These are phyloP conservation scores for Saccharomycopsis capsularis DNA, from an alignment of 805 yeast genomes.

Conservation along the genomic window DNA sequence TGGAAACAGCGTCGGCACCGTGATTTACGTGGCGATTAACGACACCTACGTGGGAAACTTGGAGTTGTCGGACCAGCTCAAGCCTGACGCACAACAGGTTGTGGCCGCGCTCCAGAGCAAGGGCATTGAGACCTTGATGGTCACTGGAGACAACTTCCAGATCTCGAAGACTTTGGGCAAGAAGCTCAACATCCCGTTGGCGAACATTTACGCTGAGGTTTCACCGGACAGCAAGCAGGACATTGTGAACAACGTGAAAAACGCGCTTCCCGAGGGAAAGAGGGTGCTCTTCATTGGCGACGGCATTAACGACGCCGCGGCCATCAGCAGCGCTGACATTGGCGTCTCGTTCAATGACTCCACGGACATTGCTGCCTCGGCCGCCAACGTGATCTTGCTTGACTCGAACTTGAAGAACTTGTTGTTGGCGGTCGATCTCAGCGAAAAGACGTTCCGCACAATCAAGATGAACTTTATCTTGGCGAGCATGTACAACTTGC, in stretches of 20 bases:
- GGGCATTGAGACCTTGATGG: conserved; percentile 68
- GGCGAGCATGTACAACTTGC: conserved; percentile 76
- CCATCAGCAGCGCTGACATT: conserved; percentile 77
- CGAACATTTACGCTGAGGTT: conserved; percentile 66
- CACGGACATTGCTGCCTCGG: conserved; percentile 92
- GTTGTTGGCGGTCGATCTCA: conserved; percentile 57
- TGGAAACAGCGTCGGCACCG: conserved; percentile 19
- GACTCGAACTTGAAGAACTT: conserved; percentile 31
- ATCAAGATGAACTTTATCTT: conserved; percentile 79
- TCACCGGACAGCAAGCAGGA: conserved; percentile 72
- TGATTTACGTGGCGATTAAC: conserved; percentile 47
- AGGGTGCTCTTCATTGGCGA: conserved; percentile 87
- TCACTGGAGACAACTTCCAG: conserved; percentile 74
- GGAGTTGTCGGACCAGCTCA: conserved; percentile 60
- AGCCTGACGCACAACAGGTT: conserved; percentile 56
- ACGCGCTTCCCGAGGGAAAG: conserved; percentile 3
- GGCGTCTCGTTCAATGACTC: conserved; percentile 92
- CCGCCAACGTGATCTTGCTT: conserved; percentile 86
- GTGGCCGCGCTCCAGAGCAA: conserved; percentile 44
- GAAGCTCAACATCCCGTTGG: conserved; percentile 56
- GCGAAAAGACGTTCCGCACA: conserved; percentile 60
- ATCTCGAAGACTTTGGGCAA: conserved; percentile 61
- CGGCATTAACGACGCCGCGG: conserved; percentile 98
- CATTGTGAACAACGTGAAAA: conserved; percentile 53
- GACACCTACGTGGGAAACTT: conserved; percentile 55